A percentile compares a stretch with the other conserved stretches of the same genome.
These are phyloP conservation scores for Penicillium bovifimosum DNA, from an alignment of 495 filamentous ascomycete species.

Conservation along the genomic window DNA sequence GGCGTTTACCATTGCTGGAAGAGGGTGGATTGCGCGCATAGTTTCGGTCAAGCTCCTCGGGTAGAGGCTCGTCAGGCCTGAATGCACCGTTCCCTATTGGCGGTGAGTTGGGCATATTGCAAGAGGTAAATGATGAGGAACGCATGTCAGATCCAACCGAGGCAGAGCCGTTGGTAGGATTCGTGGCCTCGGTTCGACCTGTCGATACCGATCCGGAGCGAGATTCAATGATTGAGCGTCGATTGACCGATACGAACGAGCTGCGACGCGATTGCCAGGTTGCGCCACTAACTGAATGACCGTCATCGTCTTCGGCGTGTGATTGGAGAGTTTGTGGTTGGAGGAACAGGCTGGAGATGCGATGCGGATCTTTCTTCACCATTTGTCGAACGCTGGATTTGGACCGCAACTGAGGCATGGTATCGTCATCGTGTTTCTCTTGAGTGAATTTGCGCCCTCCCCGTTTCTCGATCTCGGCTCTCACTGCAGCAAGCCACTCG, in stretches of 20 bases:
- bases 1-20: conserved; percentile 22
- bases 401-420: conserved; percentile 37
- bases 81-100: conserved; percentile 6
- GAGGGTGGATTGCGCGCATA: conserved; percentile 22
- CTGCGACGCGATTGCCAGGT: conserved; percentile 28
- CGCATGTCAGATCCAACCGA: conserved; percentile 21
- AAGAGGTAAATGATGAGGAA: conserved; percentile 15
- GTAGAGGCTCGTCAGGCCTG: conserved; percentile 11
- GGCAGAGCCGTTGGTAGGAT: conserved; percentile 11
- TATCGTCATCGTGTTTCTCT: conserved; percentile 40
- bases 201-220: conserved; percentile 31
- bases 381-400: conserved; percentile 32
- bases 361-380: conserved; percentile 50
- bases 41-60: conserved; percentile 8
- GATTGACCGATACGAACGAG: conserved; percentile 29
- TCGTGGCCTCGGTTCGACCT: conserved; percentile 23
- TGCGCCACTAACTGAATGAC: conserved; percentile 18
- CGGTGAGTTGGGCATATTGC: conserved; percentile 14
- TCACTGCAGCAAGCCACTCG: conserved; percentile 61
- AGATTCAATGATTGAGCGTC: conserved; percentile 29
- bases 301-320: conserved; percentile 26
- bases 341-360: conserved; percentile 57
- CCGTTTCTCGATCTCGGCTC: conserved; percentile 61
- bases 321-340: conserved; percentile 39
- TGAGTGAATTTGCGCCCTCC: conserved; percentile 63